These are phyloP conservation scores for Aspergillus diversus DNA, from an alignment of 495 filamentous ascomycete genomes.

Conservation along the genomic window DNA sequence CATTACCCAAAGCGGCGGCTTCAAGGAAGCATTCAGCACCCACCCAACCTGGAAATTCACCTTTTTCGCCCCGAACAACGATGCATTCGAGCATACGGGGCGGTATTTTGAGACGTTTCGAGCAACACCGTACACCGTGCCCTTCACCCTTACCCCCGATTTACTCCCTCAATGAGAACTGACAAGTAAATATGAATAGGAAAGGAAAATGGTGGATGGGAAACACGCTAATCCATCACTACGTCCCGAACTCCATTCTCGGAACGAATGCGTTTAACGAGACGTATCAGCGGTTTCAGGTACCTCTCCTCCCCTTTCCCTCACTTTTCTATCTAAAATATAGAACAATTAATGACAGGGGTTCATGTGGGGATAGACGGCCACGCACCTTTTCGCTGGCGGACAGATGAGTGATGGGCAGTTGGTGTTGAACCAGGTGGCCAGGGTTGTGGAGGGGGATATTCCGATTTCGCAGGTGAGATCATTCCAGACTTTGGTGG, in stretches of 20 bases:
- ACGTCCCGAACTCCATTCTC: slow-evolving; percentile 5
- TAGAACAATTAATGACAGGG: not conserved
- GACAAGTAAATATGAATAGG: not conserved
- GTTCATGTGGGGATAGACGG: not conserved
- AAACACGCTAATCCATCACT: slow-evolving; percentile 2
- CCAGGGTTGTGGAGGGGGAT: slow-evolving; percentile 2
- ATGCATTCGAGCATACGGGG: slow-evolving; percentile 1
- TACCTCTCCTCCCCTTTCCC: not conserved
- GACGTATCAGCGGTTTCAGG: slow-evolving; percentile 11
- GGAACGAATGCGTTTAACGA: not conserved
- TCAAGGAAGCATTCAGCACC: slow-evolving; percentile 6
- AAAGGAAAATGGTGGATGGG: slow-evolving; percentile 15
- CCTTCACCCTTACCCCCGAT: too few species aligned
- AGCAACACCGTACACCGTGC: not conserved
- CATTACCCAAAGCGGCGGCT: not conserved
- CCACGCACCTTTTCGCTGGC: slow-evolving; percentile 7
- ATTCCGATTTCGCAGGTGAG: too few species aligned
- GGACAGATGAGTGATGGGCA: not conserved
- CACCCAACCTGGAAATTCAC: slow-evolving; percentile 9
- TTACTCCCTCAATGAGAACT: too few species aligned
- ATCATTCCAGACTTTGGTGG: too few species aligned
- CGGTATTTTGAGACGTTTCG: slow-evolving; percentile 1
- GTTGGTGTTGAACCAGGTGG: slow-evolving; percentile 5
- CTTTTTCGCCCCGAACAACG: slow-evolving; percentile 10
- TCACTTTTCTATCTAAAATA: not conserved